Percentiles rank a stretch among this genome's conserved stretches.
Conservation (phyloP, 495 filamentous ascomycete genomes). For the Geoglossum glabrum region DNA sequence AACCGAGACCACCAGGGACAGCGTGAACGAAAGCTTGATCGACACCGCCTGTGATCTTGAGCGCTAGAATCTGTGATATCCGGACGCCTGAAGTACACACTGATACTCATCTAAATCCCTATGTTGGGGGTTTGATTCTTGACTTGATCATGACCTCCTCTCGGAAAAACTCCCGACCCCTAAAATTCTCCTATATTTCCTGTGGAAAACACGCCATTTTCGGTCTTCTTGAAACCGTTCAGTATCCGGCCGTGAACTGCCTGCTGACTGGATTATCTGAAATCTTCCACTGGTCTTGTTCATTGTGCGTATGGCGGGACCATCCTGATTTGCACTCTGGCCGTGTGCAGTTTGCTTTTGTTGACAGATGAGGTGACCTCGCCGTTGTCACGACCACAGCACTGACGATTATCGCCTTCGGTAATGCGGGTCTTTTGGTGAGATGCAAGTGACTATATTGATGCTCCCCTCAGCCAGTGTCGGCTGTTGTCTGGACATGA, state of each 20-base stretch:
- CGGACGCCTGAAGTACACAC: neutral
- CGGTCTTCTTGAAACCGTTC: neutral
- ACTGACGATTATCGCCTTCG: neutral
- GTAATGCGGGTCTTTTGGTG: neutral
- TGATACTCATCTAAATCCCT: neutral
- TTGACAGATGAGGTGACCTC: neutral
- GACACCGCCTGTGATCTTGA: neutral
- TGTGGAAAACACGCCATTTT: neutral
- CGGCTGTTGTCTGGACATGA: neutral
- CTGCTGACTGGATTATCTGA: neutral
- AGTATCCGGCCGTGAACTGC: neutral
- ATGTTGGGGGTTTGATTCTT: neutral
- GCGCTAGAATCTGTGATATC: neutral
- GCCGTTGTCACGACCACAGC: neutral
- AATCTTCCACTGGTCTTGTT: neutral
- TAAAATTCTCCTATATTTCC: neutral
- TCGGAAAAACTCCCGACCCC: neutral
- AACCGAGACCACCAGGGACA: conserved; percentile 8
- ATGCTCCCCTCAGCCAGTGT: neutral
- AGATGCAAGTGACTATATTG: neutral
- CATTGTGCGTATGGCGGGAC: neutral
- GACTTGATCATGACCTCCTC: neutral
- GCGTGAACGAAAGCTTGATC: conserved; percentile 3
- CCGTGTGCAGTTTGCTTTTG: neutral
- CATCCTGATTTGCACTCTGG: neutral